Evolutionary conservation across 495 filamentous ascomycete species (phyloP).

Genomic region (Pyrenopolyporus hunteri): DNA sequence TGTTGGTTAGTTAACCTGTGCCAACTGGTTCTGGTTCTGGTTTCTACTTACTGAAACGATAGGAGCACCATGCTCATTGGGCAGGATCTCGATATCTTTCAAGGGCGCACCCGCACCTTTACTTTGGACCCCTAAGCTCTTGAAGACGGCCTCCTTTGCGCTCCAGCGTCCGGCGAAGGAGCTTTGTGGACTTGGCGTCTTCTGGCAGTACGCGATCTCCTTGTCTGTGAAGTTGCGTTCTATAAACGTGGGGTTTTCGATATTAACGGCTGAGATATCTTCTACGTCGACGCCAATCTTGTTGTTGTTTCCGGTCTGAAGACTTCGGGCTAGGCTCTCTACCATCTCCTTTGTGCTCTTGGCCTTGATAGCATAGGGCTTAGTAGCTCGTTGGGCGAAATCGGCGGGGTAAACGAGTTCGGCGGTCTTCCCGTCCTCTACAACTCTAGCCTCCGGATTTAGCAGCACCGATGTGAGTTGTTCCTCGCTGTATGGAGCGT

Average conservation of each 20-base stretch:
- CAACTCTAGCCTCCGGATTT: conserved; percentile 91
- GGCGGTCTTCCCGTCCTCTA: conserved; percentile 79
- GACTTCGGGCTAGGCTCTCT: conserved; percentile 75
- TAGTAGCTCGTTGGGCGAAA: conserved; percentile 58
- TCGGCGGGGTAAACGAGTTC: conserved; percentile 73
- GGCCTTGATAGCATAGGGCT: conserved; percentile 49
- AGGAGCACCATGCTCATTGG: conserved; percentile 80
- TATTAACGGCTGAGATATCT: conserved; percentile 80
- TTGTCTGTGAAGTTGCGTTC: conserved; percentile 88
- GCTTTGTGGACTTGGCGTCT: conserved; percentile 73
- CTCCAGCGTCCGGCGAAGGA: conserved; percentile 94
- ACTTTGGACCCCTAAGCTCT: conserved; percentile 86
- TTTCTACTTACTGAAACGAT: conserved; percentile 74
- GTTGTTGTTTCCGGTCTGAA: conserved; percentile 69
- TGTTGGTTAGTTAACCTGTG: conserved; percentile 49
- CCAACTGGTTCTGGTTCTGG: not conserved
- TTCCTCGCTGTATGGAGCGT: conserved; percentile 87
- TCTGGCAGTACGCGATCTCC: conserved; percentile 85
- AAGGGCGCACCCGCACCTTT: conserved; percentile 87
- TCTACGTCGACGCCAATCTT: conserved; percentile 95
- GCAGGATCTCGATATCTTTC: conserved; percentile 92
- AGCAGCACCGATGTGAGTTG: conserved; percentile 87
- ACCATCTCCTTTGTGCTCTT: conserved; percentile 77
- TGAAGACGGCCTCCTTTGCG: conserved; percentile 98
- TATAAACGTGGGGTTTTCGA: conserved; percentile 91